These are phyloP conservation scores for Ulvella scutata DNA, from an alignment of 139 green algal species.

Conservation along the genomic window DNA sequence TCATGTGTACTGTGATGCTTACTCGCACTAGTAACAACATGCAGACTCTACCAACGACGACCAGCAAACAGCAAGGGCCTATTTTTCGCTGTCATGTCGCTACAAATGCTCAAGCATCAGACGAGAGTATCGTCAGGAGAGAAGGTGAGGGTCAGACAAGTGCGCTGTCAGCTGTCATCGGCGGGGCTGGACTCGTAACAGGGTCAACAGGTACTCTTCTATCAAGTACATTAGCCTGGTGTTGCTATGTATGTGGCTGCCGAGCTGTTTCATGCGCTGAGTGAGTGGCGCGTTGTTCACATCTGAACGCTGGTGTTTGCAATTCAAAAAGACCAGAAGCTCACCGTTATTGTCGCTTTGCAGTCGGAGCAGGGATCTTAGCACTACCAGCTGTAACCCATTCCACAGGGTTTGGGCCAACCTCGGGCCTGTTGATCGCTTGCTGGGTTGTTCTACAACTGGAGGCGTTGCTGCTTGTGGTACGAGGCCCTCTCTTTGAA, in stretches of 20 bases:
- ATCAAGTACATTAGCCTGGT: not conserved
- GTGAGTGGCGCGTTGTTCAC: too few relatives aligned
- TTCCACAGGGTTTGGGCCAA: not conserved
- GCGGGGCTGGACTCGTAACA: not conserved
- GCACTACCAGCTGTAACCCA: not conserved
- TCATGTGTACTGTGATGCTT: too few relatives aligned
- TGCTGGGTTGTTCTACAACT: not conserved
- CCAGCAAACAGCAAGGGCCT: too few relatives aligned
- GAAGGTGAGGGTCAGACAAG: too few relatives aligned
- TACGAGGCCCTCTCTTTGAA: too few relatives aligned
- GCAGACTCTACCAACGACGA: too few relatives aligned
- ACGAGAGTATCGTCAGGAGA: too few relatives aligned
- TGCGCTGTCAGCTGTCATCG: not conserved
- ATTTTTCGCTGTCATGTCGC: too few relatives aligned
- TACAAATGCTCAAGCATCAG: too few relatives aligned
- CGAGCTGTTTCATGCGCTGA: not conserved
- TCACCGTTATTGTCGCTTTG: not conserved
- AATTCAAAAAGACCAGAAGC: too few relatives aligned
- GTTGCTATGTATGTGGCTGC: not conserved
- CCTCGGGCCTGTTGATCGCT: not conserved
- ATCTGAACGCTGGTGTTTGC: too few relatives aligned
- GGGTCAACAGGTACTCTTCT: not conserved
- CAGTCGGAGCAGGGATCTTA: not conserved
- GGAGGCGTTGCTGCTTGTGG: not conserved
- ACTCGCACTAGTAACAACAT: too few relatives aligned